phyloP scores from a whole-genome alignment of 768 basidiomycete species.

The Thelephora aurantiotincta region DNA sequence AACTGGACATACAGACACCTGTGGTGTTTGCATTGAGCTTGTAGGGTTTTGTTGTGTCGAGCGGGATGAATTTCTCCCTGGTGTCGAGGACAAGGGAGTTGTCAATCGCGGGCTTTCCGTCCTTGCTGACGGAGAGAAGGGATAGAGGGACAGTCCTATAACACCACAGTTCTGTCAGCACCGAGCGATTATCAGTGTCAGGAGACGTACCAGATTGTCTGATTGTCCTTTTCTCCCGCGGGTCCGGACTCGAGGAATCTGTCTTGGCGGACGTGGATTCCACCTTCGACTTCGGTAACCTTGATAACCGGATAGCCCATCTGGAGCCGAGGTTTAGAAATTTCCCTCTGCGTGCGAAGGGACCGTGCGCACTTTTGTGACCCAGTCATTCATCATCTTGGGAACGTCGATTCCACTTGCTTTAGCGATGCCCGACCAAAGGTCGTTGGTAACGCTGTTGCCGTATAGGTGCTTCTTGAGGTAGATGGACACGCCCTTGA shows the following conservation, averaged over 20 bases:
- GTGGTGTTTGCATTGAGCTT: slow-evolving; percentile 85
- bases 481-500: slow-evolving; percentile 82
- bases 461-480: slow-evolving; percentile 78
- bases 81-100: slow-evolving; percentile 48
- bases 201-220: slow-evolving; percentile 62
- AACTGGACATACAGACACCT: slow-evolving; percentile 62
- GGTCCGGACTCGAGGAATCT: slow-evolving; percentile 82
- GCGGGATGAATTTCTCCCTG: slow-evolving; percentile 48
- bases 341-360: not conserved
- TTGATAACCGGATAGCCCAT: slow-evolving; percentile 84
- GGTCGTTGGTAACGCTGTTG: slow-evolving; percentile 73
- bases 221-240: slow-evolving; percentile 67
- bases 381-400: slow-evolving; percentile 85
- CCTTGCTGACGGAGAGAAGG: slow-evolving; percentile 44
- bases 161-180: not conserved
- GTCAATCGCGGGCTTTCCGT: slow-evolving; percentile 46
- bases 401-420: slow-evolving; percentile 67
- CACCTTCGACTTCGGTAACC: slow-evolving; percentile 61
- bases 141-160: slow-evolving; percentile 74
- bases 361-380: slow-evolving; percentile 40
- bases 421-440: slow-evolving; percentile 75
- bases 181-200: not conserved
- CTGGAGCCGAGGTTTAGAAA: slow-evolving; percentile 12
- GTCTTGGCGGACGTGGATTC: slow-evolving; percentile 76
- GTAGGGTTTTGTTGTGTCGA: slow-evolving; percentile 69